Percentiles rank a stretch among this genome's conserved stretches.
Evolutionary conservation across 2,329 filamentous ascomycete genomes (phyloP).

Genomic region (Colletotrichum incanum): DNA sequence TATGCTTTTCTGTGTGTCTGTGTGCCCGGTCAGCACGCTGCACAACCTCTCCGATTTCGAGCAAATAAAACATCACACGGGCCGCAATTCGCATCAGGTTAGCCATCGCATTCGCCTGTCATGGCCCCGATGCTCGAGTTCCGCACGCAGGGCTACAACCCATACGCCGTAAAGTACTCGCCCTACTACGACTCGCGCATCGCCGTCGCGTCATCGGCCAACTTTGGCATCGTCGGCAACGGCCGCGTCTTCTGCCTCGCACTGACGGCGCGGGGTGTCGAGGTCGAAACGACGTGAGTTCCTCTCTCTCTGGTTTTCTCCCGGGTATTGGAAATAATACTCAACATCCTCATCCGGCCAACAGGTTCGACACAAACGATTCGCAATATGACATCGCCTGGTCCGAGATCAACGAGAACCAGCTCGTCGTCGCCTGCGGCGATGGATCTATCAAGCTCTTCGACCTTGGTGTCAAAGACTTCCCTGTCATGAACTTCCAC

Average conservation of each 20-base stretch:
- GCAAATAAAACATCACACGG: slow-evolving; percentile 7
- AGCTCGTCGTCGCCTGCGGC: slow-evolving; percentile 89
- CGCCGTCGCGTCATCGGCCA: slow-evolving; percentile 90
- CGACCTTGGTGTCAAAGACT: slow-evolving; percentile 85
- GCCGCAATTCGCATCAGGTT: slow-evolving; percentile 13
- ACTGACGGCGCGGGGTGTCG: slow-evolving; percentile 86
- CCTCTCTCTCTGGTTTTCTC: background rate
- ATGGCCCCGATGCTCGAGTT: slow-evolving; percentile 87
- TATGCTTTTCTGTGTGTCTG: slow-evolving; percentile 21
- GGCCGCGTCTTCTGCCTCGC: slow-evolving; percentile 89
- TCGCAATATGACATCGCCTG: slow-evolving; percentile 95
- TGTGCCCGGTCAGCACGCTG: slow-evolving; percentile 2
- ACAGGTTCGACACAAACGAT: slow-evolving; percentile 95
- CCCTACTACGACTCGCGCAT: slow-evolving; percentile 97
- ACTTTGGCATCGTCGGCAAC: slow-evolving; percentile 98
- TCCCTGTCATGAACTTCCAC: slow-evolving; percentile 91
- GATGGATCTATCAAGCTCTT: slow-evolving; percentile 97
- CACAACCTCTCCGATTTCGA: background rate
- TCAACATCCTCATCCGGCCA: background rate
- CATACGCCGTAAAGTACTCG: slow-evolving; percentile 97
- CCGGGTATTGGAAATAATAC: background rate
- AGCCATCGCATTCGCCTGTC: slow-evolving; percentile 29
- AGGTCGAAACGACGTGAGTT: slow-evolving; percentile 83
- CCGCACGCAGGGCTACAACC: slow-evolving; percentile 93
- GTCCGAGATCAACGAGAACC: slow-evolving; percentile 97